Conservation (phyloP, 163 green algal species). For the Chlorella variabilis region DNA sequence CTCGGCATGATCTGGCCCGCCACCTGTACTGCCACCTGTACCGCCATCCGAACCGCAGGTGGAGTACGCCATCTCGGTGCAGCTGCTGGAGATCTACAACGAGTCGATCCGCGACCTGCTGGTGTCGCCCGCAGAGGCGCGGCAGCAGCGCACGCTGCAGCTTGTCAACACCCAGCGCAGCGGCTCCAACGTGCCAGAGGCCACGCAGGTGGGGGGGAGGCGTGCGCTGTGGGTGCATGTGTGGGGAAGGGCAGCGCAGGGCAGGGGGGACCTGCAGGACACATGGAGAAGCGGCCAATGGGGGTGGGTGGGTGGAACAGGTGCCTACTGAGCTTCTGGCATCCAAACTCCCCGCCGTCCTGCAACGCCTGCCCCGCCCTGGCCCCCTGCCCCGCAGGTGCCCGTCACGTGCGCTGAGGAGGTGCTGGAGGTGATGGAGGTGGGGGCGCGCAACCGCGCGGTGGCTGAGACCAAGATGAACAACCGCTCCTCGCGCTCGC, state of each 20-base stretch:
- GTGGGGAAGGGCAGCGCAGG: not conserved
- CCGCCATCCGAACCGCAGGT: conserved; percentile 52
- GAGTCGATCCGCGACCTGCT: conserved; percentile 86
- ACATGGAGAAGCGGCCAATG: no score
- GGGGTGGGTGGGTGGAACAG: no score
- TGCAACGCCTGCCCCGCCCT: not conserved
- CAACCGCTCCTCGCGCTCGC: conserved; percentile 71
- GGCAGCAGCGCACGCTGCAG: conserved; percentile 63
- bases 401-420: conserved; percentile 71
- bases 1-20: no score
- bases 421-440: conserved; percentile 83
- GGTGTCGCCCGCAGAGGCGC: conserved; percentile 25
- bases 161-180: conserved; percentile 79
- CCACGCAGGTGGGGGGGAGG: conserved; percentile 62
- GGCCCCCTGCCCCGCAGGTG: conserved; percentile 52
- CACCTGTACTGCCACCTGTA: no score
- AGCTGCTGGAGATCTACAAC: conserved; percentile 98
- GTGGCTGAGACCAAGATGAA: conserved; percentile 93
- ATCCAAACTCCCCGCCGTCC: not conserved
- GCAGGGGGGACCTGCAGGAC: no score
- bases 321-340: not conserved
- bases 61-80: conserved; percentile 81
- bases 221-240: no score
- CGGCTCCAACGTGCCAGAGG: conserved; percentile 87
- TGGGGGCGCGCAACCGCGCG: conserved; percentile 74